These are phyloP conservation scores for Aspergillus intermedius DNA, from an alignment of 2,329 filamentous ascomycete genomes.

Conservation along the genomic window DNA sequence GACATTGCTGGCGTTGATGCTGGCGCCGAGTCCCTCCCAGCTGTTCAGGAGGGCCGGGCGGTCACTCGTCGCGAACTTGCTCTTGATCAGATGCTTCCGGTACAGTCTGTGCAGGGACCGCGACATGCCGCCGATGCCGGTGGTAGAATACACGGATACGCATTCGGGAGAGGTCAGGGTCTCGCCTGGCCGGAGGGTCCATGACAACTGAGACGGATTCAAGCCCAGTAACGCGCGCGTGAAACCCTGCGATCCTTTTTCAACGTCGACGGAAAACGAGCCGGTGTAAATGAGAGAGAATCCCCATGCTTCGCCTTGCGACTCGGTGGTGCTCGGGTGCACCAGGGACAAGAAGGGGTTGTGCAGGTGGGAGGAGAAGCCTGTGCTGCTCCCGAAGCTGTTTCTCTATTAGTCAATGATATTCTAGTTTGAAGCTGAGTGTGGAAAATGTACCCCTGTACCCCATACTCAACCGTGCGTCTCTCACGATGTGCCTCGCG, in stretches of 20 bases:
- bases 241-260: conserved; percentile 56
- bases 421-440: too few relatives aligned
- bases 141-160: conserved; percentile 54
- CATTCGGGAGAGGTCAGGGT: conserved; percentile 57
- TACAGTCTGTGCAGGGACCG: conserved; percentile 57
- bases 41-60: conserved; percentile 57
- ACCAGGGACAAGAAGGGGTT: conserved; percentile 59
- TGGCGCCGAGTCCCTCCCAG: conserved; percentile 58
- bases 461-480: conserved; percentile 52
- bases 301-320: conserved; percentile 56
- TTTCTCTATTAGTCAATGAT: not conserved
- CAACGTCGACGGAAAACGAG: conserved; percentile 56
- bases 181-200: conserved; percentile 50
- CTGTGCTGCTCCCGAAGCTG: conserved; percentile 55
- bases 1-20: conserved; percentile 53
- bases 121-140: conserved; percentile 57
- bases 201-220: conserved; percentile 56
- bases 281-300: conserved; percentile 61
- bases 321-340: conserved; percentile 53
- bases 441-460: conserved; percentile 42
- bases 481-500: conserved; percentile 52
- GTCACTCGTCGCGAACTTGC: conserved; percentile 47
- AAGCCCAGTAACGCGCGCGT: conserved; percentile 56
- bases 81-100: conserved; percentile 54
- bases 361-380: conserved; percentile 58